These are phyloP conservation scores for Hawksworthiomyces lignivorus DNA, from an alignment of 2,329 filamentous ascomycete species.

Conservation along the genomic window DNA sequence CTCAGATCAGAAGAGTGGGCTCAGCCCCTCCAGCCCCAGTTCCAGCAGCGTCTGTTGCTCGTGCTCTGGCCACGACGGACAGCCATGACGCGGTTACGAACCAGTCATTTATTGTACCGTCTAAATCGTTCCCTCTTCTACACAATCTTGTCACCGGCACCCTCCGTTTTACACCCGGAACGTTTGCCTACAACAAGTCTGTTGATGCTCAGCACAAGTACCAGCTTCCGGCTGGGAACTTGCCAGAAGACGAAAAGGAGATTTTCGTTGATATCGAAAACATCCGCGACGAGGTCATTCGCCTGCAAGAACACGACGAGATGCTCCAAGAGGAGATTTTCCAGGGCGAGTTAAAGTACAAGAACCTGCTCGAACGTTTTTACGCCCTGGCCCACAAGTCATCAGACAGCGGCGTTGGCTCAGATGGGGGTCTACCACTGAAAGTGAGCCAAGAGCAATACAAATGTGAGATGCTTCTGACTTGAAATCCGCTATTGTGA, in stretches of 20 bases:
- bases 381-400: constrained; percentile 10
- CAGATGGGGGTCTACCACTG: constrained; percentile 5
- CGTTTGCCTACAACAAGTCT: constrained; percentile 10
- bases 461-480: constrained; percentile 5
- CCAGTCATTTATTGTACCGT: constrained; percentile 17
- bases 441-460: constrained; percentile 11
- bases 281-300: constrained; percentile 23
- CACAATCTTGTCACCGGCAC: constrained; percentile 16
- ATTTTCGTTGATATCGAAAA: constrained; percentile 26
- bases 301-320: constrained; percentile 18
- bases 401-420: constrained; percentile 7
- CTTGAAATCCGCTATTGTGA: too few relatives aligned
- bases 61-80: not conserved
- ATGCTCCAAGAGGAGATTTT: constrained; percentile 18
- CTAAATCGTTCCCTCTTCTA: constrained; percentile 16
- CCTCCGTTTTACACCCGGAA: constrained; percentile 13
- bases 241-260: constrained; percentile 16
- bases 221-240: constrained; percentile 9
- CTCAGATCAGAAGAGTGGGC: too few relatives aligned
- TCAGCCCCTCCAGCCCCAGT: too few relatives aligned
- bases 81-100: constrained; percentile 8
- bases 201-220: constrained; percentile 5
- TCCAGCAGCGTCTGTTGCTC: not conserved
- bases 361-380: constrained; percentile 13
- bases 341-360: constrained; percentile 16